Evolutionary conservation across 1,139 yeast genomes (phyloP).

Genomic region (Suhomyces terraborum): DNA sequence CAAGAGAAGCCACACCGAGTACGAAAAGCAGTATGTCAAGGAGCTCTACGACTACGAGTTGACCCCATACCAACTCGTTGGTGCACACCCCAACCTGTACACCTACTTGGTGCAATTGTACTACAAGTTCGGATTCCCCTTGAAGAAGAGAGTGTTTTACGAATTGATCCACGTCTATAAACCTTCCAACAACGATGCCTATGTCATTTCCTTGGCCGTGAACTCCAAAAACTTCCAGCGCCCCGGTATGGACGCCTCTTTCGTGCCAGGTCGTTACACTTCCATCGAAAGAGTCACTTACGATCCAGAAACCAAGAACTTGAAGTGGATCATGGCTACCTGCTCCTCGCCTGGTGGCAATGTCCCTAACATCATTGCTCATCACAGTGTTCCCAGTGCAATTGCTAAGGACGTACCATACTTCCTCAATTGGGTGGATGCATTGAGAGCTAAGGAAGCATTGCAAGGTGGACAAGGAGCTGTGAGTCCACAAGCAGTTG

Average conservation of each 20-base stretch:
- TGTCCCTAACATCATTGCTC: conserved; percentile 65
- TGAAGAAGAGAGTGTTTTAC: conserved; percentile 55
- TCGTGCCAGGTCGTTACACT: conserved; percentile 51
- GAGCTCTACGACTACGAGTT: conserved; percentile 29
- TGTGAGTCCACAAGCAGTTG: conserved; percentile 1
- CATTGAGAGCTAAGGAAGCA: conserved; percentile 12
- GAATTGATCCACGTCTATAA: conserved; percentile 54
- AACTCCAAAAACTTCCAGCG: conserved; percentile 24
- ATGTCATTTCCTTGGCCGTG: conserved; percentile 55
- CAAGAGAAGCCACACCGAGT: conserved; percentile 36
- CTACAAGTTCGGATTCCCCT: conserved; percentile 54
- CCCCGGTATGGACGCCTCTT: conserved; percentile 19
- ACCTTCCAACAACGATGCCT: conserved; percentile 37
- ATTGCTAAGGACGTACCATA: conserved; percentile 70
- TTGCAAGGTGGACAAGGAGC: conserved; percentile 10
- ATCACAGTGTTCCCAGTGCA: conserved; percentile 54
- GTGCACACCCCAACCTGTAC: conserved; percentile 13
- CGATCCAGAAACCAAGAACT: conserved; percentile 36
- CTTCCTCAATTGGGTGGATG: conserved; percentile 51
- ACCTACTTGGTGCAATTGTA: conserved; percentile 34
- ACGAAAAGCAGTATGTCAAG: conserved; percentile 38
- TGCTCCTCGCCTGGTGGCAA: conserved; percentile 67
- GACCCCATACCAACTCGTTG: conserved; percentile 18
- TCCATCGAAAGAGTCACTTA: conserved; percentile 58
- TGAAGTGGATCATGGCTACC: conserved; percentile 67